A percentile compares a stretch with the other conserved stretches of the same genome.
phyloP scores from a whole-genome alignment of 352 stramenopile species.

The Phytophthora sp. region DNA sequence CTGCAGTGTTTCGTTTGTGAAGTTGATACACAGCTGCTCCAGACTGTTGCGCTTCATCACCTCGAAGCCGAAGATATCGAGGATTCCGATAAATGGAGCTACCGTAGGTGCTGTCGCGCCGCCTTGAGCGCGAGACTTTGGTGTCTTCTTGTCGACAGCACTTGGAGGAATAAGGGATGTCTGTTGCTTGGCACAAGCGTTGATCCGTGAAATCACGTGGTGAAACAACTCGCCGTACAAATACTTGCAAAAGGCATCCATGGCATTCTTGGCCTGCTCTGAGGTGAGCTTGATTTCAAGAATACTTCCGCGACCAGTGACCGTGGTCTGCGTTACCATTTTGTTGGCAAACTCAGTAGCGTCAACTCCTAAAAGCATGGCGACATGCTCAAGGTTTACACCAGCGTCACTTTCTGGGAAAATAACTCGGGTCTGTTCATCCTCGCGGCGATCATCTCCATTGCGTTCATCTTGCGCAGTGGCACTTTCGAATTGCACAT shows the following conservation, averaged over 20 bases:
- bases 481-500: slow-evolving; percentile 60
- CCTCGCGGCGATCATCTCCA: slow-evolving; percentile 7
- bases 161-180: slow-evolving; percentile 27
- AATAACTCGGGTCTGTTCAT: slow-evolving; percentile 47
- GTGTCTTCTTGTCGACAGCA: slow-evolving; percentile 19
- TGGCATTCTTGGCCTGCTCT: slow-evolving; percentile 79
- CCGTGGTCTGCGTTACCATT: slow-evolving; percentile 84
- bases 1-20: slow-evolving; percentile 91
- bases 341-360: slow-evolving; percentile 72
- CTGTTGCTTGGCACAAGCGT: slow-evolving; percentile 70
- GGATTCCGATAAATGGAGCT: slow-evolving; percentile 81
- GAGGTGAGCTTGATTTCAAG: slow-evolving; percentile 76
- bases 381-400: slow-evolving; percentile 64
- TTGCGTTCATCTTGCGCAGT: slow-evolving; percentile 17
- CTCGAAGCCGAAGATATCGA: slow-evolving; percentile 94
- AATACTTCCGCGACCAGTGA: slow-evolving; percentile 77
- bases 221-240: slow-evolving; percentile 84
- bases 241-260: slow-evolving; percentile 88
- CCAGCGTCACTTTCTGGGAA: slow-evolving; percentile 62
- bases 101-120: background rate
- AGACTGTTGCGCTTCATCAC: slow-evolving; percentile 89
- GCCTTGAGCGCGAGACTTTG: slow-evolving; percentile 20
- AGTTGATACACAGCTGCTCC: slow-evolving; percentile 93
- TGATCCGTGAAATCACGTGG: slow-evolving; percentile 79
- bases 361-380: slow-evolving; percentile 62